Evolutionary conservation across 805 yeast species (phyloP).

Genomic region (Saturnispora halmiae): DNA sequence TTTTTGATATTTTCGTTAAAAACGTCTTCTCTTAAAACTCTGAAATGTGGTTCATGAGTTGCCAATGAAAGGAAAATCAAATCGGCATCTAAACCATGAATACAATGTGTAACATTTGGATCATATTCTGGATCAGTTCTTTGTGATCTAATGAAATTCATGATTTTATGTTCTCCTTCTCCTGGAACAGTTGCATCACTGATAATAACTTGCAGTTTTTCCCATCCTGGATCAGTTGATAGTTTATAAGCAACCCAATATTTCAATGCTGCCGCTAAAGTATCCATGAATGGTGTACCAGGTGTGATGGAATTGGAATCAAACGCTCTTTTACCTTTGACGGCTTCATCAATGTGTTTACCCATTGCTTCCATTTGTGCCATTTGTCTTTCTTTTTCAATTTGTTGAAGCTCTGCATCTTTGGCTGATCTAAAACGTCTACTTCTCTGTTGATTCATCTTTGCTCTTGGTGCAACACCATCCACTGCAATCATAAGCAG

Average conservation of each 20-base stretch:
- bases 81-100: slow-evolving; percentile 97
- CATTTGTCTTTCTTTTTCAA: slow-evolving; percentile 54
- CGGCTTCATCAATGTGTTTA: slow-evolving; percentile 64
- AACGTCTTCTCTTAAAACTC: slow-evolving; percentile 91
- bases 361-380: slow-evolving; percentile 56
- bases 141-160: slow-evolving; percentile 90
- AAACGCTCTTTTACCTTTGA: slow-evolving; percentile 73
- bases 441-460: slow-evolving; percentile 94
- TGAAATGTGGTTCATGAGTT: slow-evolving; percentile 95
- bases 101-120: slow-evolving; percentile 92
- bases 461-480: slow-evolving; percentile 98
- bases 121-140: slow-evolving; percentile 78
- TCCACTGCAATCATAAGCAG: slow-evolving; percentile 92
- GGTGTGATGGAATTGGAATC: slow-evolving; percentile 97
- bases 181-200: slow-evolving; percentile 98
- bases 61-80: slow-evolving; percentile 91
- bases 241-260: slow-evolving; percentile 92
- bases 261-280: slow-evolving; percentile 67
- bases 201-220: slow-evolving; percentile 74
- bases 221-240: slow-evolving; percentile 90
- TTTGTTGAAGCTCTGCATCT: slow-evolving; percentile 76
- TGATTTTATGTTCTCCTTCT: slow-evolving; percentile 97
- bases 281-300: slow-evolving; percentile 97
- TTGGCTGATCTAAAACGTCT: slow-evolving; percentile 88
- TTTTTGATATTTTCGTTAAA: slow-evolving; percentile 61